Base-by-base conservation (phyloP, 139 green algal genomes). In the Closterium sp. region DNA sequence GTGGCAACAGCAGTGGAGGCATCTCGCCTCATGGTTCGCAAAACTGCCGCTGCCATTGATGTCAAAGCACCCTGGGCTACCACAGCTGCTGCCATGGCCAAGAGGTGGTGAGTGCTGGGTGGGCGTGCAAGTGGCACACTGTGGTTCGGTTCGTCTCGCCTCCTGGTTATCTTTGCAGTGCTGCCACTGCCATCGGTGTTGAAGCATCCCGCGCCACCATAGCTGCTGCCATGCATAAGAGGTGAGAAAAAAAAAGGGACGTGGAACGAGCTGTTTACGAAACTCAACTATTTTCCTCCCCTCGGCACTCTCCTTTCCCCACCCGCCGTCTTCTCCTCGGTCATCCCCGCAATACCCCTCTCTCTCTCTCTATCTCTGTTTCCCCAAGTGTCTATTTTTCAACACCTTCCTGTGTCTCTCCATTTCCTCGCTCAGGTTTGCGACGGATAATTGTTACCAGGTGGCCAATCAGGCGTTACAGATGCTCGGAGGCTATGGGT, bases 401-500 rank as follows among this genome's bases (percentile, higher is more conserved):
- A 2, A 1, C 88, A 2, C 11, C 30, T 91, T 89, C 62, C 17
- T 88, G 9, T 32, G 4, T 89, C 86, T 3, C 31, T 89, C 42
- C 2, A 2, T 9, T 28, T 62, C 21, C 2, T 24, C 13, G 1
- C 30, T 29, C 88, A 94, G 96, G 0, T 97, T 97, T 95, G 97
- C 96, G 13, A 98, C 97, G 5, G 97, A 98, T 73, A 89, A 94
- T 2, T 98, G 97, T 94, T 97, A 96, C 89, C 86, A 95, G 0
- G 92, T 97, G 0, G 94, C 95, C 11, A 97, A 98, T 87, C 89
- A 95, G 17, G 95, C 95, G 19, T 92, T 98, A 93, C 97, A 98
- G 94, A 70, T 97, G 87, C 94, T 97, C 50, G 97, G 97, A 24
- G 97, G 97, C 19, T 98, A 98, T 87, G 97, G 97, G 4, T 98